Evolutionary conservation across 192 early-diverging fungal genomes (phyloP), one percentile per base, ranked within the genome.

Genomic region (Thamnidium elegans): DNA sequence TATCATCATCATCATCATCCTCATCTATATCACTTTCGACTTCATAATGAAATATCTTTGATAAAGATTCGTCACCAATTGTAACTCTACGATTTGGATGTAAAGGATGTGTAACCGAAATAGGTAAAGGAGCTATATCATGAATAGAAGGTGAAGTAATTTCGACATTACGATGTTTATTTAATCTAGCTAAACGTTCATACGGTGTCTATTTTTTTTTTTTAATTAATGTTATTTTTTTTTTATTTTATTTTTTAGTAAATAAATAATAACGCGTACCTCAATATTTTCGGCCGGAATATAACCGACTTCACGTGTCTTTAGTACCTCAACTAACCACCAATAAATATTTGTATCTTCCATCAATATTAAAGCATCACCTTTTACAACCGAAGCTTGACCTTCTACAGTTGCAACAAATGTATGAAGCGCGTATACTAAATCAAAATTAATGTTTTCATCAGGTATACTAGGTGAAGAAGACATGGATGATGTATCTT

Each of bases 231-330:
- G n/a, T n/a, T n/a, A n/a, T n/a, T n/a, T n/a, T n/a, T n/a, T n/a
- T n/a, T n/a, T n/a, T n/a, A n/a, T n/a, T n/a, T n/a, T n/a, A n/a
- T n/a, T n/a, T n/a, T n/a, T n/a, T n/a, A 26, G 3, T 26, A 26
- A 26, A 26, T 26, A 26, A 9, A 46, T 34, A 10, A 53, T 31
- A 30, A 47, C 17, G 34, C 23, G 30, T 45, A 87, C 86, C 76
- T 92, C 91, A 56, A 92, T 85, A 63, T 92, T 91, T 67, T 93
- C 91, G 2, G 91, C 91, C 43, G 91, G 91, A 43, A 93, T 89
- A 71, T 93, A 93, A 20, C 91, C 91, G 70, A 93, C 86, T 74
- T 85, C 74, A 15, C 68, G 74, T 26, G 67, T 88, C 68, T 80
- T 90, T 59, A 80, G 80, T 59, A 72, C 84, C 72, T 79, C 82